These are phyloP conservation scores for Fusarium subtropicale DNA, from an alignment of 2,329 filamentous ascomycete genomes.

Conservation along the genomic window DNA sequence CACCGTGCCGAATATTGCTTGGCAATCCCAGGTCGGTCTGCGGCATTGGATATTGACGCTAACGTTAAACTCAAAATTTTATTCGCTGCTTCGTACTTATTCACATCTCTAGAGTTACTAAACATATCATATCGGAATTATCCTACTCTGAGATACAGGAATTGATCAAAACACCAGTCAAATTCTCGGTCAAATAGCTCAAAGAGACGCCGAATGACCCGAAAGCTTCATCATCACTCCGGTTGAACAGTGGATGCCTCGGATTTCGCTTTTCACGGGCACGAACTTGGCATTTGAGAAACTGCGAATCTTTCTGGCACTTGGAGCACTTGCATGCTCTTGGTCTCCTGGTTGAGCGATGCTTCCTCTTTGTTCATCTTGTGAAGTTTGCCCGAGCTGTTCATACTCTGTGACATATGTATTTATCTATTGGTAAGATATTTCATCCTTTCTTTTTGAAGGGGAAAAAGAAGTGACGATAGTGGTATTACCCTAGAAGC, in stretches of 20 bases:
- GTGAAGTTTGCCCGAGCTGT: background rate
- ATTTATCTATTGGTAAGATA: no score
- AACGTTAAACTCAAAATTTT: background rate
- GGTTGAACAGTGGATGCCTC: background rate
- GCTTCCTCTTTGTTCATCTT: background rate
- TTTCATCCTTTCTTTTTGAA: no score
- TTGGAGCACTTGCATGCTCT: background rate
- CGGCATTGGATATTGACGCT: background rate
- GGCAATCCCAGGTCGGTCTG: background rate
- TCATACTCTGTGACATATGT: background rate
- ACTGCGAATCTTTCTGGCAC: background rate
- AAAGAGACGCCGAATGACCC: background rate
- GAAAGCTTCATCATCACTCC: background rate
- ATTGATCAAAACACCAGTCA: background rate
- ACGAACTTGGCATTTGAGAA: background rate
- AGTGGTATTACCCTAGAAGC: no score
- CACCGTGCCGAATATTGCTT: conserved; percentile 4
- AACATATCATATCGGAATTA: background rate
- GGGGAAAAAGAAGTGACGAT: no score
- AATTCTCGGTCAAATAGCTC: background rate
- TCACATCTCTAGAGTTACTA: background rate
- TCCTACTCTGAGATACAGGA: background rate
- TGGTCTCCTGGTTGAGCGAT: background rate
- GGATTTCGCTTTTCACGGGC: background rate
- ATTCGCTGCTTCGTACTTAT: background rate